Evolutionary conservation across 2,329 filamentous ascomycete species (phyloP).

Genomic region (Talaromyces sp.): DNA sequence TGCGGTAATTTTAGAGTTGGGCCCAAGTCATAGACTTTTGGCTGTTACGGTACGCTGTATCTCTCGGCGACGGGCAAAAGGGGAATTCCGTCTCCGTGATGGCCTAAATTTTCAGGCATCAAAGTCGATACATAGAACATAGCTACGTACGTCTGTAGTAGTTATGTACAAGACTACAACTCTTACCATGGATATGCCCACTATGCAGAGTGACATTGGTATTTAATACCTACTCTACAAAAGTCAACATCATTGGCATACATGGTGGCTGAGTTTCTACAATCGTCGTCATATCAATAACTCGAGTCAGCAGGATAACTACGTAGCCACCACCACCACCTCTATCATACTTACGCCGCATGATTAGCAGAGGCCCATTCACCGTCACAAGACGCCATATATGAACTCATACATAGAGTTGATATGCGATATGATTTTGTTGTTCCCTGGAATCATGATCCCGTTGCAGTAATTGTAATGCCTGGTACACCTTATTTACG

Average conservation of each 20-base stretch:
- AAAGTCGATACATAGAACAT: background rate
- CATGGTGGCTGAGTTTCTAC: background rate
- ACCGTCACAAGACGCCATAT: slow-evolving; percentile 7
- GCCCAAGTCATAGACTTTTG: background rate
- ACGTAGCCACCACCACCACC: slow-evolving; percentile 7
- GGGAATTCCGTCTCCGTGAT: background rate
- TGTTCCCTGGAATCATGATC: background rate
- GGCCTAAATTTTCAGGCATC: background rate
- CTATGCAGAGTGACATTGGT: background rate
- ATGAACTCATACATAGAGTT: background rate
- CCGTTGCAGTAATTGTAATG: background rate
- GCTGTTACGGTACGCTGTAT: background rate
- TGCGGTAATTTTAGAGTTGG: background rate
- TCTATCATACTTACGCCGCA: background rate
- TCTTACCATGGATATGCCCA: background rate
- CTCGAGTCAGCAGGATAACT: background rate
- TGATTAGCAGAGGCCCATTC: background rate
- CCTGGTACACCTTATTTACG: background rate
- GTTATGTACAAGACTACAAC: background rate
- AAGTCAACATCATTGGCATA: background rate
- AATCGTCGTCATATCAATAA: background rate
- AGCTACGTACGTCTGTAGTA: too few species aligned
- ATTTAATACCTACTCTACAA: background rate
- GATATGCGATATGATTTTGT: background rate
- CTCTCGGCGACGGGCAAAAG: background rate